These are phyloP conservation scores for Orychophragmus violaceus DNA, from an alignment of 345 rosid genomes.

Conservation along the genomic window DNA sequence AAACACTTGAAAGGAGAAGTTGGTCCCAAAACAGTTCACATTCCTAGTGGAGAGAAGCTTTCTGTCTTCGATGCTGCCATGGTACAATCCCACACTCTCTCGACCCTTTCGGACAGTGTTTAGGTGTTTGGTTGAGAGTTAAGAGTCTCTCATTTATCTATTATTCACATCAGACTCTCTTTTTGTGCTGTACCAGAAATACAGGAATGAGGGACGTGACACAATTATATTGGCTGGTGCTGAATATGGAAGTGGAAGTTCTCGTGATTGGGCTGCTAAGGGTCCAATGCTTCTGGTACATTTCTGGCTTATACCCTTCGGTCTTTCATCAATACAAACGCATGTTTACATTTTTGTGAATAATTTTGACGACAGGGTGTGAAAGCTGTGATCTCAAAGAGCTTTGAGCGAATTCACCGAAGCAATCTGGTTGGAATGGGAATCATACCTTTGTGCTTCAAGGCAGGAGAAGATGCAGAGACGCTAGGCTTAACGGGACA, in stretches of 20 bases:
- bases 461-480: conserved; percentile 80
- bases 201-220: conserved; percentile 62
- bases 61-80: conserved; percentile 78
- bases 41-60: conserved; percentile 71
- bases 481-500: conserved; percentile 74
- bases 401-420: conserved; percentile 85
- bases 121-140: neutral
- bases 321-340: neutral
- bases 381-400: conserved; percentile 85
- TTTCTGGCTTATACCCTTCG: neutral
- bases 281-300: conserved; percentile 86
- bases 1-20: conserved; percentile 79
- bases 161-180: neutral
- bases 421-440: conserved; percentile 94
- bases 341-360: neutral
- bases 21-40: conserved; percentile 81
- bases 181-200: conserved; percentile 45
- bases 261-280: conserved; percentile 99
- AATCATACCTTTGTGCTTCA: conserved; percentile 71
- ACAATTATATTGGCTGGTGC: conserved; percentile 83
- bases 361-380: conserved; percentile 52
- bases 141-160: neutral
- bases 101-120: neutral
- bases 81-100: conserved; percentile 36
- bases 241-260: conserved; percentile 95